Percentiles rank a stretch among this genome's conserved stretches.
These are phyloP conservation scores for Boletellus emodensis DNA, from an alignment of 768 basidiomycete genomes.

Conservation along the genomic window DNA sequence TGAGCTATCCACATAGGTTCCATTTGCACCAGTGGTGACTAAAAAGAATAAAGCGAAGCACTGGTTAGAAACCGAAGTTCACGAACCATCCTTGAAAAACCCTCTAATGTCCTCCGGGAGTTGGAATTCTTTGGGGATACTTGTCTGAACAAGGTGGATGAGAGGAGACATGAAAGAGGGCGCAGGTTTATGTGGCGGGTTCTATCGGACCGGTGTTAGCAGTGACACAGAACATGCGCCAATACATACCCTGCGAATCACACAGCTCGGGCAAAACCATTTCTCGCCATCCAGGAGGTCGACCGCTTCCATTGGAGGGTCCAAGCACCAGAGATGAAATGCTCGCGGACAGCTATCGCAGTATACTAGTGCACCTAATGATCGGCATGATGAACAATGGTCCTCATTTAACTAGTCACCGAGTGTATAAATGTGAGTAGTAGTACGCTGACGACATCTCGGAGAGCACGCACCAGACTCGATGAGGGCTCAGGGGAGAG, in stretches of 20 bases:
- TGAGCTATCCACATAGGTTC: constrained; percentile 79
- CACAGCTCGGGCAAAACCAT: constrained; percentile 79
- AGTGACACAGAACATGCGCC: not conserved
- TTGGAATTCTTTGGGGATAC: constrained; percentile 77
- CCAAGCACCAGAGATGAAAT: constrained; percentile 95
- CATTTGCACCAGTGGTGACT: constrained; percentile 80
- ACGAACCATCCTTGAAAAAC: constrained; percentile 84
- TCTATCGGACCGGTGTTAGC: constrained; percentile 38
- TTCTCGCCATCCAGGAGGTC: constrained; percentile 78
- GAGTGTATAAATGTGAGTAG: constrained; percentile 15
- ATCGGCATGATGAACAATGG: constrained; percentile 82
- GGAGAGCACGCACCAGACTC: constrained; percentile 34
- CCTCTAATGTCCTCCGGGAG: constrained; percentile 80
- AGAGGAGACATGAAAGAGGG: constrained; percentile 70
- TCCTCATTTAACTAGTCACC: constrained; percentile 61
- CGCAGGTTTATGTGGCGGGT: constrained; percentile 60
- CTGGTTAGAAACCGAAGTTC: constrained; percentile 5
- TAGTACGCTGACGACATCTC: constrained; percentile 1
- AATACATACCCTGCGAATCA: constrained; percentile 54
- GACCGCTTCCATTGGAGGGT: constrained; percentile 87
- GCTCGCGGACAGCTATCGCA: constrained; percentile 96
- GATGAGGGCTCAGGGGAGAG: constrained; percentile 35
- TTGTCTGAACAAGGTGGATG: constrained; percentile 61
- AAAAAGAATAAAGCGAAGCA: constrained; percentile 16
- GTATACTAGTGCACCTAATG: constrained; percentile 81